phyloP scores from a whole-genome alignment of 1,139 yeast genomes.

The Geotrichum bryndzae region DNA sequence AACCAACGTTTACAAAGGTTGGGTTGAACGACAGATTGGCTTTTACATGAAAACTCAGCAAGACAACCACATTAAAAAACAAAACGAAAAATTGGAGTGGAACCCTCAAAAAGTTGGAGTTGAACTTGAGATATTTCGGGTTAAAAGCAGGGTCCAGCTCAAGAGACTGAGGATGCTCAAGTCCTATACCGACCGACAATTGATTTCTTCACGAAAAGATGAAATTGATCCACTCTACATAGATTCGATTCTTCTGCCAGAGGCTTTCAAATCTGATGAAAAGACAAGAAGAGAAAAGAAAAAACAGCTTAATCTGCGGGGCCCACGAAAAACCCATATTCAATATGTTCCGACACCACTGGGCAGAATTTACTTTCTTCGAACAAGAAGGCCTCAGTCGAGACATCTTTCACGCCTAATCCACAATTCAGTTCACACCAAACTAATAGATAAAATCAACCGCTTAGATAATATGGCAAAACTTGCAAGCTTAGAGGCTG shows the following conservation, averaged over 20 bases:
- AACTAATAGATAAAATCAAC: slow-evolving; percentile 1
- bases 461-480: slow-evolving; percentile 6
- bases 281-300: background rate
- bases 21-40: slow-evolving; percentile 11
- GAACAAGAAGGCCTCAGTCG: slow-evolving; percentile 3
- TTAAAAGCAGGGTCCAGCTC: slow-evolving; percentile 1
- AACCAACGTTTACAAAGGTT: background rate
- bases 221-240: slow-evolving; percentile 12
- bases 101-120: slow-evolving; percentile 4
- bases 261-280: slow-evolving; percentile 5
- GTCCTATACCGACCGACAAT: background rate
- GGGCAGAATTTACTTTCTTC: slow-evolving; percentile 15
- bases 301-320: background rate
- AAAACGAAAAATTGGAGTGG: background rate
- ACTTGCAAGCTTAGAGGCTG: slow-evolving; percentile 10
- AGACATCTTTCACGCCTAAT: slow-evolving; percentile 3
- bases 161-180: slow-evolving; percentile 6
- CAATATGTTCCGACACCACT: slow-evolving; percentile 13
- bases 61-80: background rate
- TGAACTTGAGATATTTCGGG: background rate
- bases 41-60: background rate
- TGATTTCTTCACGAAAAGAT: background rate
- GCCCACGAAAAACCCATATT: slow-evolving; percentile 8
- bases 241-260: slow-evolving; percentile 14
- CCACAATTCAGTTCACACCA: slow-evolving; percentile 8